Conservation (phyloP, 805 yeast species). For the Candida vartiovaarae region DNA sequence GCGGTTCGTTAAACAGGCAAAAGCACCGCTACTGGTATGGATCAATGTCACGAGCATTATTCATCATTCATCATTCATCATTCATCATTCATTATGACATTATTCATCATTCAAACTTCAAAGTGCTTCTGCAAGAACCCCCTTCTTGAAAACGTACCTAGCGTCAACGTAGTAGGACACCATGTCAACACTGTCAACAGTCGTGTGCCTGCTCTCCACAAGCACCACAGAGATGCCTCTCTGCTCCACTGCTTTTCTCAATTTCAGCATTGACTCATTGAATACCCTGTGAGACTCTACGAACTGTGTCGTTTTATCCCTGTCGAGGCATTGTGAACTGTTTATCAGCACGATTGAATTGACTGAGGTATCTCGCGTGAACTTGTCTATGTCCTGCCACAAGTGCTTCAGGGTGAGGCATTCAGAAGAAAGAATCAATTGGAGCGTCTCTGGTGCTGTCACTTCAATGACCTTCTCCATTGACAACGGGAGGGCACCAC, state of each 20-base stretch:
- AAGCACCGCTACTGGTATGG: too few relatives aligned
- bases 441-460: neutral
- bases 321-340: constrained; percentile 1
- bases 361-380: too few relatives aligned
- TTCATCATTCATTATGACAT: neutral
- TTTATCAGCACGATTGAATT: constrained; percentile 4
- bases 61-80: neutral
- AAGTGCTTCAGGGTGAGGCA: constrained; percentile 10
- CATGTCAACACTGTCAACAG: neutral
- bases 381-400: neutral
- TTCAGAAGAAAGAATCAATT: constrained; percentile 3
- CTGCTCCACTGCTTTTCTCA: neutral
- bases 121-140: neutral
- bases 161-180: constrained; percentile 9
- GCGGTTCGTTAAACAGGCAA: too few relatives aligned
- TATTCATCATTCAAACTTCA: too few relatives aligned
- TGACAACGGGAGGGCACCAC: neutral
- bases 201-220: neutral
- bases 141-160: neutral
- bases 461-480: constrained; percentile 1
- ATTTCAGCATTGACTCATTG: constrained; percentile 4
- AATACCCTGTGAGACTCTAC: constrained; percentile 1
- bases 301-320: constrained; percentile 1
- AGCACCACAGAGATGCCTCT: constrained; percentile 1
- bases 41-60: too few relatives aligned